These are phyloP conservation scores for Phytophthora melonis DNA, from an alignment of 352 stramenopile genomes.

Conservation along the genomic window DNA sequence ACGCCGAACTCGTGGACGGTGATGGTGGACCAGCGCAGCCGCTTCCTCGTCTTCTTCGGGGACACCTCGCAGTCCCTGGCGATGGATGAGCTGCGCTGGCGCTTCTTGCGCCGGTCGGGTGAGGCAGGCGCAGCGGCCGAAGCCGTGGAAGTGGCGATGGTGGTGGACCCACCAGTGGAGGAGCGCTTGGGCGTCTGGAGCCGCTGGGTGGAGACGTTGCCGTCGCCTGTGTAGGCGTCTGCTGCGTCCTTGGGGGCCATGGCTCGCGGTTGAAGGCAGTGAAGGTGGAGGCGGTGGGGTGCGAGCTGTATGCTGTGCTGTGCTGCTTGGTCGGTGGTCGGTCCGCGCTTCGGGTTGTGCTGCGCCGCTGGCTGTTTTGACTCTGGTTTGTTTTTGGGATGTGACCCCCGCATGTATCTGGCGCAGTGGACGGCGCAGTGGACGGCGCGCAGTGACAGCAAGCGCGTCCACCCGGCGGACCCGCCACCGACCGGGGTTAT, in stretches of 20 bases:
- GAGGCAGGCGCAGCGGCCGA: constrained; percentile 1
- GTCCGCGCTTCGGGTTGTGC: constrained; percentile 26
- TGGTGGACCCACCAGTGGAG: neutral
- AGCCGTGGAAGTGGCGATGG: constrained; percentile 3
- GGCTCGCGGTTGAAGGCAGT: constrained; percentile 6
- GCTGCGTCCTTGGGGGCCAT: constrained; percentile 61
- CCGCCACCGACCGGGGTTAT: neutral
- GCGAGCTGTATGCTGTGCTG: neutral
- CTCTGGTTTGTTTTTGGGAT: constrained; percentile 39
- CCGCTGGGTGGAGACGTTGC: constrained; percentile 14
- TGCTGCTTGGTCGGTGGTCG: constrained; percentile 6
- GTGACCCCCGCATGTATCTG: constrained; percentile 30
- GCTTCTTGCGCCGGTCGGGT: constrained; percentile 25
- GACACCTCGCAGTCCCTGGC: neutral
- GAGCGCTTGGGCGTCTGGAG: constrained; percentile 5
- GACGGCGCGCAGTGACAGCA: constrained; percentile 8
- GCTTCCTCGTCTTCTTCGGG: constrained; percentile 31
- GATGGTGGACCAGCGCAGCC: constrained; percentile 49
- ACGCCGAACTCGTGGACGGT: constrained; percentile 73
- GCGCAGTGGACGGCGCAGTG: constrained; percentile 23
- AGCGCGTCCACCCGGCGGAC: neutral
- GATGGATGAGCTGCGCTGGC: constrained; percentile 20
- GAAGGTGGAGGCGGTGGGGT: constrained; percentile 3
- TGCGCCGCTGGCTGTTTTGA: constrained; percentile 37
- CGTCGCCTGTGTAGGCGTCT: constrained; percentile 17